Conservation (phyloP, 2,329 filamentous ascomycete species). For the Lomentospora prolificans region DNA sequence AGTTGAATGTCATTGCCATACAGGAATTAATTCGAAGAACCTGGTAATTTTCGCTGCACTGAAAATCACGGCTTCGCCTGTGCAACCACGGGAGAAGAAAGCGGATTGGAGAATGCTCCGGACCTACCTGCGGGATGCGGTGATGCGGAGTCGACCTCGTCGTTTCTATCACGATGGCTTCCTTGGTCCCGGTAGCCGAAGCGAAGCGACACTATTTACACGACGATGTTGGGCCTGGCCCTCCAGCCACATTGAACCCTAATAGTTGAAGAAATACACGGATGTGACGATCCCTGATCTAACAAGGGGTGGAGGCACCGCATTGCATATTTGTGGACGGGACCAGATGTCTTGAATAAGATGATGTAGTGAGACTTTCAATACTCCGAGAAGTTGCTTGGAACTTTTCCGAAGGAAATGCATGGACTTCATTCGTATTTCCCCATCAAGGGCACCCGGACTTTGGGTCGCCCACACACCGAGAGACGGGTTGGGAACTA, state of each 20-base stretch:
- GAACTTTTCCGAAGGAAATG: not conserved
- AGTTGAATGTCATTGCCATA: not conserved
- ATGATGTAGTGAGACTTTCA: not conserved
- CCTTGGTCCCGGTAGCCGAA: no score
- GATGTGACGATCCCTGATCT: no score
- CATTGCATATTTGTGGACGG: no score
- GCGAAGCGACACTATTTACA: no score
- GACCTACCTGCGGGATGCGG: no score
- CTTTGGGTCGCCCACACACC: not conserved
- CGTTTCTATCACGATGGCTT: no score
- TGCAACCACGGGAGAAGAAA: not conserved
- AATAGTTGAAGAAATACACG: no score
- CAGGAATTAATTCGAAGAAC: not conserved
- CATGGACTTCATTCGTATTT: not conserved
- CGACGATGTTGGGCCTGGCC: no score
- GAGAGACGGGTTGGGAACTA: not conserved
- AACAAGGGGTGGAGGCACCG: no score
- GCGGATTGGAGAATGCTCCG: not conserved
- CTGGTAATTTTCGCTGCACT: not conserved
- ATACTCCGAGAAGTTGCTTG: not conserved
- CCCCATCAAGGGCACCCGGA: not conserved
- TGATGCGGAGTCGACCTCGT: no score
- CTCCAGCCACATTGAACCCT: no score
- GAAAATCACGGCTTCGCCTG: not conserved
- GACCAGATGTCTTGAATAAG: not conserved